Conservation (phyloP, 1,284 basidiomycete genomes). For the Mycena citricolor region DNA sequence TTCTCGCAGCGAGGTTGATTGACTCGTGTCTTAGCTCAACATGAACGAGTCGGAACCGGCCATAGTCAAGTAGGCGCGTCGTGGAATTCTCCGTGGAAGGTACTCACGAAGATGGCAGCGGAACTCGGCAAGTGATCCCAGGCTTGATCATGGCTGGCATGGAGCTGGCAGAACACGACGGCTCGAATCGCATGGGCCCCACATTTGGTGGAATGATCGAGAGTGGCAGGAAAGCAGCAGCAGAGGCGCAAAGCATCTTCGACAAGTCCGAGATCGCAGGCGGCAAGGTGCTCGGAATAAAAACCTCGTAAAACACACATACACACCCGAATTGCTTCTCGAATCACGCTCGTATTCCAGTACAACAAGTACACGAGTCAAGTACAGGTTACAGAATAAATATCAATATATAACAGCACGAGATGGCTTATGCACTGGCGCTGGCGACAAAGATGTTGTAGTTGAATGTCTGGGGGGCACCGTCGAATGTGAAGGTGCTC, state of each 20-base stretch:
- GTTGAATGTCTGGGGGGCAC: slow-evolving; percentile 56
- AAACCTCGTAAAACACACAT: no score
- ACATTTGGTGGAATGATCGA: slow-evolving; percentile 84
- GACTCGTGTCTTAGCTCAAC: slow-evolving; percentile 42
- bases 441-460: slow-evolving; percentile 63
- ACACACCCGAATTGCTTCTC: no score
- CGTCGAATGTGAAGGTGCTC: slow-evolving; percentile 53
- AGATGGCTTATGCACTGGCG: slow-evolving; percentile 32
- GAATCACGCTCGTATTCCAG: no score
- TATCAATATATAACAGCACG: slow-evolving; percentile 5
- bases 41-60: slow-evolving; percentile 79
- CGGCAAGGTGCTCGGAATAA: no score
- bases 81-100: no score
- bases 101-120: no score
- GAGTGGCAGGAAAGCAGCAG: slow-evolving; percentile 76
- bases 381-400: no score
- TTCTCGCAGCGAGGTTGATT: background rate
- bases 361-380: no score
- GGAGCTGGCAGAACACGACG: slow-evolving; percentile 85
- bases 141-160: slow-evolving; percentile 81
- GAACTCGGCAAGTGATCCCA: slow-evolving; percentile 76
- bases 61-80: slow-evolving; percentile 75
- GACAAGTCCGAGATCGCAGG: slow-evolving; percentile 58
- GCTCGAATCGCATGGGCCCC: slow-evolving; percentile 79
- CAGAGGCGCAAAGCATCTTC: slow-evolving; percentile 66